A percentile compares a stretch with the other conserved stretches of the same genome.
Conservation (phyloP, 1,139 yeast species). For the Blastobotrys capitulatus region DNA sequence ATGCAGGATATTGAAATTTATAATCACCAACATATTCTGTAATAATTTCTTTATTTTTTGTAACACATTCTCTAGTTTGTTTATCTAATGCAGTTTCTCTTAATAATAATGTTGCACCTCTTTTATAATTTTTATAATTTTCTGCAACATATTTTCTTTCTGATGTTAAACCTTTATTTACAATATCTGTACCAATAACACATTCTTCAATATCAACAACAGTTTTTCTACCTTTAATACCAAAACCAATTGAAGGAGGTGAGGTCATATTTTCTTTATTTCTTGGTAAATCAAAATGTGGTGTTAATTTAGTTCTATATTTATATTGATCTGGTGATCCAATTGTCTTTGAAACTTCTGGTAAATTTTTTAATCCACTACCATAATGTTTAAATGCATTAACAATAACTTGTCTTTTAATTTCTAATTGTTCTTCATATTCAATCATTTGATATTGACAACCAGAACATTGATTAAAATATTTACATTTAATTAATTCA, state of each 20-base stretch:
- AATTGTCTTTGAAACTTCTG: constrained; percentile 59
- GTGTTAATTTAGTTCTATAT: constrained; percentile 90
- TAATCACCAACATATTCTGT: constrained; percentile 66
- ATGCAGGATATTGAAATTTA: constrained; percentile 83
- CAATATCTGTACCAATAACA: constrained; percentile 73
- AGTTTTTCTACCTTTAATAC: constrained; percentile 68
- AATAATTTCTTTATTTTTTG: constrained; percentile 72
- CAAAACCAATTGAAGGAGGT: constrained; percentile 82
- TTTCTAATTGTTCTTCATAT: constrained; percentile 63
- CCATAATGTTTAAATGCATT: constrained; percentile 85
- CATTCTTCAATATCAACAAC: constrained; percentile 93
- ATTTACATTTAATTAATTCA: constrained; percentile 54
- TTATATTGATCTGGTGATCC: constrained; percentile 72
- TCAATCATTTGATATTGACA: constrained; percentile 85
- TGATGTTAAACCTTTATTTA: constrained; percentile 67
- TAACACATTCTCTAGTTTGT: constrained; percentile 42
- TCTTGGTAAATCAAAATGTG: constrained; percentile 87
- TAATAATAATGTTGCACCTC: constrained; percentile 82
- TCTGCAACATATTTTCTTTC: constrained; percentile 55
- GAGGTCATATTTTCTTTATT: constrained; percentile 33
- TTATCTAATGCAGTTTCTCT: constrained; percentile 56
- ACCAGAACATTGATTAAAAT: constrained; percentile 82
- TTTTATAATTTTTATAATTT: constrained; percentile 51
- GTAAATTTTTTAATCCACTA: constrained; percentile 43
- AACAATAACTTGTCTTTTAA: constrained; percentile 67